A percentile compares a stretch with the other conserved stretches of the same genome.
These are phyloP conservation scores for Euryodendron excelsum DNA, from an alignment of 148 eudicot species.

Conservation along the genomic window DNA sequence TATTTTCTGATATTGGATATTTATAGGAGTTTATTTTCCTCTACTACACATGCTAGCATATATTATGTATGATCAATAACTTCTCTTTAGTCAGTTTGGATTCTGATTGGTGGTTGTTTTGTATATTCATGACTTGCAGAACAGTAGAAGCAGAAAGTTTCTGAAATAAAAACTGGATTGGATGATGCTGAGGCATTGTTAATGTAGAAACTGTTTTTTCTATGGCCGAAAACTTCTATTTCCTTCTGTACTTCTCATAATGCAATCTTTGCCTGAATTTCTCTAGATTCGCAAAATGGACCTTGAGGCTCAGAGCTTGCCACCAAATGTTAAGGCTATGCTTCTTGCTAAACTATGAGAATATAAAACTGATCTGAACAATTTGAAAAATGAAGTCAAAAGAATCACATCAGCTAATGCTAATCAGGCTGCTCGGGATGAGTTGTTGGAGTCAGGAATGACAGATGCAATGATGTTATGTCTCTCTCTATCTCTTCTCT, in stretches of 20 bases:
- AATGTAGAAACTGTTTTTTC: too few species aligned
- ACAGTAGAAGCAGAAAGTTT: constrained; percentile 55
- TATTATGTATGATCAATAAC: too few species aligned
- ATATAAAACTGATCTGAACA: constrained; percentile 62
- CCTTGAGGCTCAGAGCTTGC: constrained; percentile 58
- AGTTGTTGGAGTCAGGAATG: constrained; percentile 65
- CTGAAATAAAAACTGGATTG: constrained; percentile 45
- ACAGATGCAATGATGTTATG: constrained; percentile 49
- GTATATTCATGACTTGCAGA: constrained; percentile 45
- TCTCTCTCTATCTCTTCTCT: too few species aligned
- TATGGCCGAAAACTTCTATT: too few species aligned
- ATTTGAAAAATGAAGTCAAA: constrained; percentile 50
- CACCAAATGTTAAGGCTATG: constrained; percentile 53
- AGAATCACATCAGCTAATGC: constrained; percentile 38
- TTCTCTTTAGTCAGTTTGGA: too few species aligned
- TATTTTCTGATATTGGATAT: too few species aligned
- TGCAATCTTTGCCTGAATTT: too few species aligned
- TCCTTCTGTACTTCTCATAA: too few species aligned
- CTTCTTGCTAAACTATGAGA: constrained; percentile 58
- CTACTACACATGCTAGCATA: too few species aligned
- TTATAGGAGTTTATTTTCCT: too few species aligned
- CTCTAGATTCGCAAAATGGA: constrained; percentile 60
- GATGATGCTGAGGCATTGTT: constrained; percentile 60
- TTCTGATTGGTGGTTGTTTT: too few species aligned
- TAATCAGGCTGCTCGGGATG: constrained; percentile 51